Conservation (phyloP, 2,329 filamentous ascomycete species). For the Madurella fahalii region DNA sequence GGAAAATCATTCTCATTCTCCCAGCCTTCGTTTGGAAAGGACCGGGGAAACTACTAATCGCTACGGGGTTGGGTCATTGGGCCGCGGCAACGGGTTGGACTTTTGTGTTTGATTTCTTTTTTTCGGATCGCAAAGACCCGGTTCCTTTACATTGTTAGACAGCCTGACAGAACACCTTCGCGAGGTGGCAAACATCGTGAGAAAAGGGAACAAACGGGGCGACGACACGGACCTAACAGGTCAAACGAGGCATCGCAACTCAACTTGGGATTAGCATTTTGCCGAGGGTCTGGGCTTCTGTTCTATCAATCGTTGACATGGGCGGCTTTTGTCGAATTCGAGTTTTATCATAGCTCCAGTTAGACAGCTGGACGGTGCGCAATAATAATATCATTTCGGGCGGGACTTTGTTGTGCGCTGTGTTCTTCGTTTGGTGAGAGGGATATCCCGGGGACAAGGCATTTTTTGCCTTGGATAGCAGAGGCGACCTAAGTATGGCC, state of each 20-base stretch:
- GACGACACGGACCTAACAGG: background rate
- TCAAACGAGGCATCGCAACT: background rate
- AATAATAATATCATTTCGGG: background rate
- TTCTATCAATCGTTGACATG: constrained; percentile 3
- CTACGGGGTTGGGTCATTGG: background rate
- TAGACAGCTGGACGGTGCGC: background rate
- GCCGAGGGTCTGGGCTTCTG: background rate
- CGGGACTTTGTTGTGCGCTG: no score
- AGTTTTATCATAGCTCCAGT: background rate
- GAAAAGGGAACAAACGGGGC: background rate
- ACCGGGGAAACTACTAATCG: background rate
- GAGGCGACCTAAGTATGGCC: no score
- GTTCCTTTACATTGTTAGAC: background rate
- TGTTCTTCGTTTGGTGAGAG: no score
- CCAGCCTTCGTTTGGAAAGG: background rate
- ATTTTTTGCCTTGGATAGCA: no score
- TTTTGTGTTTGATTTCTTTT: background rate
- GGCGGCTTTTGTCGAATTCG: constrained; percentile 14
- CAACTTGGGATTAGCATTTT: background rate
- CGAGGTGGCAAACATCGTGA: background rate
- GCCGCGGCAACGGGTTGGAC: constrained; percentile 1
- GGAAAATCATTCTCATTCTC: no score
- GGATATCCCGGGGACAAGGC: no score
- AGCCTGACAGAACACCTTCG: constrained; percentile 2
- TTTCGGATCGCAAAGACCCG: background rate